phyloP scores from a whole-genome alignment of 139 green algal species.

The Haematococcus lacustris region DNA sequence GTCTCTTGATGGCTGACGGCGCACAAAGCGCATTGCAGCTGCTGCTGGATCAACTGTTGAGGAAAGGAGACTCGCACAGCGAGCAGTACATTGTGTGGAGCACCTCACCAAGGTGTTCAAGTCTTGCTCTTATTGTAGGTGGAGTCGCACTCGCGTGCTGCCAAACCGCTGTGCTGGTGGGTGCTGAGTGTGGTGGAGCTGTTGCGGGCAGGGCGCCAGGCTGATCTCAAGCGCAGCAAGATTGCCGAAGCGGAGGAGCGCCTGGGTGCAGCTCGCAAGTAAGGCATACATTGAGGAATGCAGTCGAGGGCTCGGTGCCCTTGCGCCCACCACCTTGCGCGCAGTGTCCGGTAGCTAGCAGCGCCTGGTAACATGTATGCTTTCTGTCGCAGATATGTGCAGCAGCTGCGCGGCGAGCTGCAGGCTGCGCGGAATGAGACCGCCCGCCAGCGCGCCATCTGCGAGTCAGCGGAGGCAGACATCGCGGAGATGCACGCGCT shows the following conservation, averaged over 20 bases:
- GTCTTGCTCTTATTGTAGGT: no score
- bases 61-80: no score
- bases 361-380: no score
- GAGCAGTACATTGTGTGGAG: no score
- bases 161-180: slow-evolving; percentile 35
- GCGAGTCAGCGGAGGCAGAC: slow-evolving; percentile 6
- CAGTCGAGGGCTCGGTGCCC: no score
- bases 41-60: no score
- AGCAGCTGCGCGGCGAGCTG: slow-evolving; percentile 21
- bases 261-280: slow-evolving; percentile 11
- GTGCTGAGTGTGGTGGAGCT: slow-evolving; percentile 24
- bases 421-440: slow-evolving; percentile 16
- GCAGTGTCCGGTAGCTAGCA: no score
- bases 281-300: background rate
- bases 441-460: slow-evolving; percentile 3
- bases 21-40: no score
- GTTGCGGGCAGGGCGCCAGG: slow-evolving; percentile 14
- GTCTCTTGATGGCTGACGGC: no score
- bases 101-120: no score
- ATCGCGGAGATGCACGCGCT: slow-evolving; percentile 12
- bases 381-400: slow-evolving; percentile 4
- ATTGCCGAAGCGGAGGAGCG: slow-evolving; percentile 25
- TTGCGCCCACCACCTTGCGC: no score
- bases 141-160: slow-evolving; percentile 23
- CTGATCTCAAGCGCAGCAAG: slow-evolving; percentile 15